These are phyloP conservation scores for Triticum urartu DNA, from an alignment of 176 grass and related monocot species.

Conservation along the genomic window DNA sequence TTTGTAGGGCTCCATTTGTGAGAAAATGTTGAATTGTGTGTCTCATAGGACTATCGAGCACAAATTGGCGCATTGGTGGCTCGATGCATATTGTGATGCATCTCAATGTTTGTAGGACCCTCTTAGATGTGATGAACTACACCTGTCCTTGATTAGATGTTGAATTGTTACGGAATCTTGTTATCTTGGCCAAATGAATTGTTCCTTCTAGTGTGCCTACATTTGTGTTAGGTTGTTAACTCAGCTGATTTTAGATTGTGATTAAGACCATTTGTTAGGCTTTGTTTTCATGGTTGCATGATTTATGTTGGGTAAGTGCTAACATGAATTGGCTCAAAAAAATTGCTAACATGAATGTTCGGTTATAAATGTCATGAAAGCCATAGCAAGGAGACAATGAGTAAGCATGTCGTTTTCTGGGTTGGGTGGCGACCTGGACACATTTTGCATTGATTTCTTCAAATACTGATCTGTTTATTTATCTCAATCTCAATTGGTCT, in stretches of 20 bases:
- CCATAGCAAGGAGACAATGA: neutral
- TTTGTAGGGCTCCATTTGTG: neutral
- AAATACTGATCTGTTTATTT: neutral
- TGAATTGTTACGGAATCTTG: neutral
- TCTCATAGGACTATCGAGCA: neutral
- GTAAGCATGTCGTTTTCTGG: neutral
- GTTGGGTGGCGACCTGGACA: neutral
- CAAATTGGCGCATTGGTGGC: neutral
- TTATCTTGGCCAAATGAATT: neutral
- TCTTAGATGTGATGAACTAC: neutral
- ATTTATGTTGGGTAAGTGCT: neutral
- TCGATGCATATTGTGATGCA: neutral
- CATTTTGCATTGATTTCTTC: slow-evolving; percentile 7
- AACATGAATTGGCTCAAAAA: neutral
- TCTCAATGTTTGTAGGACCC: neutral
- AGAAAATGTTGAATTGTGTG: neutral
- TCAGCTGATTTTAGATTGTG: neutral
- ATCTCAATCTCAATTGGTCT: neutral
- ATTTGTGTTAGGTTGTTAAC: neutral
- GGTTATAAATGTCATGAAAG: neutral
- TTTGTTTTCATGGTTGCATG: neutral
- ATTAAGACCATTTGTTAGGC: neutral
- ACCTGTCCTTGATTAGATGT: neutral
- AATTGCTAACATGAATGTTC: neutral
- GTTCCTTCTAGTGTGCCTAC: neutral